These are phyloP conservation scores for Oidiodendron maius DNA, from an alignment of 495 filamentous ascomycete genomes.

Conservation along the genomic window DNA sequence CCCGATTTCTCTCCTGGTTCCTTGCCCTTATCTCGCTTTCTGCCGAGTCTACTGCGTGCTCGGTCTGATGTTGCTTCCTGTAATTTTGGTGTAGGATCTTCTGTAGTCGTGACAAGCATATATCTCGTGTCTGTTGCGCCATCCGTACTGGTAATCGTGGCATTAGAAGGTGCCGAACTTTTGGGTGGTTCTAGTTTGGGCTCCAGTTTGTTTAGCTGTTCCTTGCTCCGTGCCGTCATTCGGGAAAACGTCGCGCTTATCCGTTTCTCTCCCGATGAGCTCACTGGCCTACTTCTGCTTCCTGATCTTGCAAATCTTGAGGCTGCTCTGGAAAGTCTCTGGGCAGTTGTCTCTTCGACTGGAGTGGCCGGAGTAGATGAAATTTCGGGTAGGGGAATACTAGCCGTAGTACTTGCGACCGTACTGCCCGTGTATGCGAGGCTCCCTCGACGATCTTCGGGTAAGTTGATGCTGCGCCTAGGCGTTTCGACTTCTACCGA, in stretches of 20 bases:
- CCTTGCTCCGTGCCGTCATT: constrained; percentile 47
- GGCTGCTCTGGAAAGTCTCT: constrained; percentile 52
- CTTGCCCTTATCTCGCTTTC: constrained; percentile 32
- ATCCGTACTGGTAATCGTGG: constrained; percentile 17
- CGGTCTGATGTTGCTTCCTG: constrained; percentile 31
- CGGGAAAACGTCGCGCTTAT: constrained; percentile 62
- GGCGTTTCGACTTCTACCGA: constrained; percentile 27
- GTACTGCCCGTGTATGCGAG: constrained; percentile 40
- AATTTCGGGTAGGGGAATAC: background rate
- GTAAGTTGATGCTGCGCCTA: constrained; percentile 15
- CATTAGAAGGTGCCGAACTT: background rate
- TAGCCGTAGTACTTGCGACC: constrained; percentile 27
- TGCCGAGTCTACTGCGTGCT: constrained; percentile 32
- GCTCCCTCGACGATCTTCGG: constrained; percentile 38
- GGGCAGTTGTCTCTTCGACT: constrained; percentile 44
- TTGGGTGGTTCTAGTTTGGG: background rate
- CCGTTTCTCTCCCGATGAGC: constrained; percentile 60
- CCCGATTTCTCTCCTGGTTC: constrained; percentile 20
- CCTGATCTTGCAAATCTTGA: constrained; percentile 49
- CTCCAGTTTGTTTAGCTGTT: constrained; percentile 29
- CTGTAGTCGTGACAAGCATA: constrained; percentile 39
- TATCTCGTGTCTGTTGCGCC: constrained; percentile 29
- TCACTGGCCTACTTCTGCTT: constrained; percentile 59
- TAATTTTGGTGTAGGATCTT: constrained; percentile 31
- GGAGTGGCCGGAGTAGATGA: constrained; percentile 10